These are phyloP conservation scores for Sarocladium strictum DNA, from an alignment of 2,329 filamentous ascomycete genomes.

Conservation along the genomic window DNA sequence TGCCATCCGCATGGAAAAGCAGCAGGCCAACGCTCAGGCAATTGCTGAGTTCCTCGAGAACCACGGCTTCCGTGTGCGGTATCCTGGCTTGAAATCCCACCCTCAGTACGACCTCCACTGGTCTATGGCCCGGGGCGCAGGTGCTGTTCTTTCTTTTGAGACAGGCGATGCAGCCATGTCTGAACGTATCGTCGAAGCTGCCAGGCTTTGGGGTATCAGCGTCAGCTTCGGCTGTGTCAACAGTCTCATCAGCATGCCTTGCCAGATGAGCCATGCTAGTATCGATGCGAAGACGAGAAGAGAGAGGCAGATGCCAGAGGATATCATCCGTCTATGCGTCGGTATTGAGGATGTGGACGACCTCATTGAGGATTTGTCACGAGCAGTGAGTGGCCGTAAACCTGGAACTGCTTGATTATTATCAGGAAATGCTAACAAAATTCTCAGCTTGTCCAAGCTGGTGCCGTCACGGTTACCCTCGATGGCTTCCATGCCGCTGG, in stretches of 20 bases:
- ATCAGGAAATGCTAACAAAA: neutral
- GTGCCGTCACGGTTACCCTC: conserved; percentile 79
- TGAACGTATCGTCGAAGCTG: conserved; percentile 89
- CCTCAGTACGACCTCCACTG: conserved; percentile 95
- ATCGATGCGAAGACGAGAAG: conserved; percentile 91
- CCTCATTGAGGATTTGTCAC: conserved; percentile 84
- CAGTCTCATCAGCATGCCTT: conserved; percentile 98
- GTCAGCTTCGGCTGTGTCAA: conserved; percentile 99
- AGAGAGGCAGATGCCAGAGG: conserved; percentile 90
- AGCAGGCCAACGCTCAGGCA: conserved; percentile 83
- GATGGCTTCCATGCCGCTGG: conserved; percentile 68
- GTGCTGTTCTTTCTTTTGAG: conserved; percentile 92
- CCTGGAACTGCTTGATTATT: neutral
- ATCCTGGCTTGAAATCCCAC: conserved; percentile 88
- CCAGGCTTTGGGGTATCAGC: conserved; percentile 87
- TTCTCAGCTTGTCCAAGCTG: conserved; percentile 78
- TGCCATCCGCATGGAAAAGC: conserved; percentile 97
- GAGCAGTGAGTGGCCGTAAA: conserved; percentile 62
- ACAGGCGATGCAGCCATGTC: conserved; percentile 80
- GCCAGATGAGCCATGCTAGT: conserved; percentile 98
- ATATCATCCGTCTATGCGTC: conserved; percentile 91
- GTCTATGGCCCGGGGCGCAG: conserved; percentile 89
- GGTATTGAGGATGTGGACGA: conserved; percentile 93
- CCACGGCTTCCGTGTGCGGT: conserved; percentile 90
- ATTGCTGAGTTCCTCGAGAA: conserved; percentile 90